Evolutionary conservation across 176 grass and related monocot species (phyloP).

Genomic region (Phragmites australis): DNA sequence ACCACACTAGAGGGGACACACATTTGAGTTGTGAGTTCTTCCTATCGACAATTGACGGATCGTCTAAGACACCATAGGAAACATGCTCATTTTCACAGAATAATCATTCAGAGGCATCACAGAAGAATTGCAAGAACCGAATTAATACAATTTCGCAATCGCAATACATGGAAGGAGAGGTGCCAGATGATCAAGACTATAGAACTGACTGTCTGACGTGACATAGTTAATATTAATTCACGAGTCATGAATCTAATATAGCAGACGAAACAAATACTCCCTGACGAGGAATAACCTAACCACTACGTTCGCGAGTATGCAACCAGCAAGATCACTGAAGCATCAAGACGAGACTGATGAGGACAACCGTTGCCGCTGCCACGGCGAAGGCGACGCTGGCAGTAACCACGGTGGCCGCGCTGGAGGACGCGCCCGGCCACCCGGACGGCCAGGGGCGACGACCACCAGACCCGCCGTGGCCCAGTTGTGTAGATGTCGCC

Average conservation of each 20-base stretch:
- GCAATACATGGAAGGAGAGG: no score
- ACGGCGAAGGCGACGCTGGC: neutral
- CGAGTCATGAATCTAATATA: neutral
- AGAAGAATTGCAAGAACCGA: no score
- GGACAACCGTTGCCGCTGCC: neutral
- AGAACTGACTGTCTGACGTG: neutral
- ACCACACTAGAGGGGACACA: neutral
- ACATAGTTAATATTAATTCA: neutral
- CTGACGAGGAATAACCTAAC: neutral
- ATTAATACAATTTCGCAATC: no score
- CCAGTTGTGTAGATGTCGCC: neutral
- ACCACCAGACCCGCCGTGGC: neutral
- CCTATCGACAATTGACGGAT: neutral
- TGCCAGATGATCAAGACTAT: no score
- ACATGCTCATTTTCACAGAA: no score
- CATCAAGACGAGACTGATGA: neutral
- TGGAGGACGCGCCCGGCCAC: neutral
- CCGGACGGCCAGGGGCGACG: neutral
- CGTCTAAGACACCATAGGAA: neutral
- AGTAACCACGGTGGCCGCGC: neutral
- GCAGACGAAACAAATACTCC: neutral
- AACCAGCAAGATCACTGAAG: constrained; percentile 1
- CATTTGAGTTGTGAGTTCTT: neutral
- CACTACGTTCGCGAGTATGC: neutral
- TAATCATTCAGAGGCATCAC: no score